These are phyloP conservation scores for Allantophomopsis lycopodina DNA, from an alignment of 2,329 filamentous ascomycete species.

Conservation along the genomic window DNA sequence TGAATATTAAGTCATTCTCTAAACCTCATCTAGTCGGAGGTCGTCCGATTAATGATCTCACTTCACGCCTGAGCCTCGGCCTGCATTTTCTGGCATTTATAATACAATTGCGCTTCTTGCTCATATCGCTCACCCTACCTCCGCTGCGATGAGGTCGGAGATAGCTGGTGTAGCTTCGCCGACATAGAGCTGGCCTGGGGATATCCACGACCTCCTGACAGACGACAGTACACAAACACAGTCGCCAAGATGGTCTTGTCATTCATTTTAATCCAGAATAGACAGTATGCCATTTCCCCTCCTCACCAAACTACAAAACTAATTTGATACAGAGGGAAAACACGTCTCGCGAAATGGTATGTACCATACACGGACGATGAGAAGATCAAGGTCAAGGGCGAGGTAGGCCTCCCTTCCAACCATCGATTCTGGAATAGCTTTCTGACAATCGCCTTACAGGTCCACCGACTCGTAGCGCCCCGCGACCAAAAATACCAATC, in stretches of 20 bases:
- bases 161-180: too few species aligned
- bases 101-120: too few species aligned
- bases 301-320: slow-evolving; percentile 1
- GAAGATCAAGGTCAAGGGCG: slow-evolving; percentile 97
- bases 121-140: too few species aligned
- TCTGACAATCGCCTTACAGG: slow-evolving; percentile 30
- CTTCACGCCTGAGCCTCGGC: too few species aligned
- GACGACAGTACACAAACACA: neutral
- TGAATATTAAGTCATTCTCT: too few species aligned
- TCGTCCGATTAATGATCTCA: too few species aligned
- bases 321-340: slow-evolving; percentile 65
- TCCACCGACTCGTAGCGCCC: slow-evolving; percentile 93
- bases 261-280: slow-evolving; percentile 82
- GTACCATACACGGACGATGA: slow-evolving; percentile 96
- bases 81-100: too few species aligned
- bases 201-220: too few species aligned
- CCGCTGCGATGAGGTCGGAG: too few species aligned
- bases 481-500: slow-evolving; percentile 99
- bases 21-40: too few species aligned
- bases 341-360: slow-evolving; percentile 97
- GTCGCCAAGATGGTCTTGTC: slow-evolving; percentile 44
- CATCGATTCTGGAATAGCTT: neutral
- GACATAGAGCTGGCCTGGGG: too few species aligned
- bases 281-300: slow-evolving; percentile 44
- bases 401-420: slow-evolving; percentile 37